A percentile compares a stretch with the other conserved stretches of the same genome.
Conservation (phyloP, 202 grass and related monocot species). For the Carex sylvatica region DNA sequence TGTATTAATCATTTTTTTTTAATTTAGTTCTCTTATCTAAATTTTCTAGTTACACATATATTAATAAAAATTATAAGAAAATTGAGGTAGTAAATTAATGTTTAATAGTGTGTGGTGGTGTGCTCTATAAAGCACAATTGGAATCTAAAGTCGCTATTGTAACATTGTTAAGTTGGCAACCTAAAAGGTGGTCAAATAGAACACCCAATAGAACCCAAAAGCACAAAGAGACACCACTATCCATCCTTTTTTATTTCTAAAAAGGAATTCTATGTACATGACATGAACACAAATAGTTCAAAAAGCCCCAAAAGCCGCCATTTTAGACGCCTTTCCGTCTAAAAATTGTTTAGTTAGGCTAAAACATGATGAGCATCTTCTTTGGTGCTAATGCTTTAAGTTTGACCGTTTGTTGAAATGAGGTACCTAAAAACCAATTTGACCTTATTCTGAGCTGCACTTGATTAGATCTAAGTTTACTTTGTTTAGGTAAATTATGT, state of each 20-base stretch:
- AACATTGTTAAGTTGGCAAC: neutral
- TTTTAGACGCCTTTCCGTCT: conserved; percentile 3
- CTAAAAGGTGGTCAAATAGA: conserved; percentile 1
- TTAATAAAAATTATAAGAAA: neutral
- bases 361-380: neutral
- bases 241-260: neutral
- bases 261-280: neutral
- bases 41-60: too few relatives aligned
- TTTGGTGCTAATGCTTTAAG: neutral
- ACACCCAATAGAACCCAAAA: conserved; percentile 22
- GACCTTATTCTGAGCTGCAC: neutral
- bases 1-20: too few relatives aligned
- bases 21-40: too few relatives aligned
- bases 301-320: neutral
- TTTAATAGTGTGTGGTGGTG: neutral
- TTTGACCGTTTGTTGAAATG: neutral
- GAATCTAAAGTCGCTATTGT: neutral
- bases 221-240: conserved; percentile 21
- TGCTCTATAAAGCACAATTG: neutral
- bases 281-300: neutral
- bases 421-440: neutral
- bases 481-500: neutral
- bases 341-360: neutral
- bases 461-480: neutral
- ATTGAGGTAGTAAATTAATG: neutral